Evolutionary conservation across 2,329 filamentous ascomycete species (phyloP), one percentile per base, ranked within the genome.

Genomic region (Coniochaeta ligniaria): DNA sequence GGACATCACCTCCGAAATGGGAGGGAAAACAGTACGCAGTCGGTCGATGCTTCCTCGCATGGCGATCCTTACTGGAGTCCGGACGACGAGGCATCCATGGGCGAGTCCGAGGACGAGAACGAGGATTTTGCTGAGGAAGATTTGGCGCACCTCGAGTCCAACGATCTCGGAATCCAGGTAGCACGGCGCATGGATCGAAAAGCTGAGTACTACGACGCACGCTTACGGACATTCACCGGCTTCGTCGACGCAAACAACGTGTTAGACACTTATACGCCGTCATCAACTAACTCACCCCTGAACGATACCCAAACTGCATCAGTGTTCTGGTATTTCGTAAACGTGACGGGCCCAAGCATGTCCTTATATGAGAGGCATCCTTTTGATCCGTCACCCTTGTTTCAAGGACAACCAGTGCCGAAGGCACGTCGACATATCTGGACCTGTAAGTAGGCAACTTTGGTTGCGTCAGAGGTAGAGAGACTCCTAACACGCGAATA

Each of bases 271-370:
- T 92, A 93, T 66, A 80, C 81, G 45, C 88, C 89, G 6, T 84
- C 85, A 1, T 81, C 85, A 4, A 75, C 81, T 24, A 84, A 84
- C 35, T 88, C 88, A 43, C 93, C 95, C 35, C 77, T 97, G 31
- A 90, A 87, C 66, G 92, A 97, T 65, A 83, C 86, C 2, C 87
- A 89, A 64, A 94, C 91, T 12, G 88, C 91, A 16, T 83, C 88
- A 33, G 87, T 96, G 7, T 98, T 98, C 72, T 89, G 89, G 72
- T 92, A 98, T 73, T 98, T 97, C 72, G 86, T 98, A 55, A 89
- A 92, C 66, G 89, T 95, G 7, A 96, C 92, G 2, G 93, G 89
- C 0, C 91, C 92, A 0, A 90, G 85, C 65, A 84, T 98, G 70
- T 96, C 93, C 1, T 82, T 96, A 31, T 96, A 91, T 70, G 93